Evolutionary conservation across 75 land plant species (phyloP).

Genomic region (Ceratopteris richardii): DNA sequence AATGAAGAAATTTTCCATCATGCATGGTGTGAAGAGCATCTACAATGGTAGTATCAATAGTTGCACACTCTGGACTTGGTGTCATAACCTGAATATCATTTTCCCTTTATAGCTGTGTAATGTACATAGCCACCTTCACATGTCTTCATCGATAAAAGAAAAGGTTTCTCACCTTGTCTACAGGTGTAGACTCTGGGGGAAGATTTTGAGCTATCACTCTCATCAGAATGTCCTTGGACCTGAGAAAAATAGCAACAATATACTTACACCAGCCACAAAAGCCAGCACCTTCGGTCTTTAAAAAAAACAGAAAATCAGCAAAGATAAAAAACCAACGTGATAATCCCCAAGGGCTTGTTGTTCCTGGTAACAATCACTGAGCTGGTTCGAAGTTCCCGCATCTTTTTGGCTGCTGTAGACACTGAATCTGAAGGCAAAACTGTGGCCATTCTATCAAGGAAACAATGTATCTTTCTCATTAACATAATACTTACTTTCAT

Average conservation of each 20-base stretch:
- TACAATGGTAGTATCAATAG: constrained; percentile 66
- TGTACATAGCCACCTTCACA: background rate
- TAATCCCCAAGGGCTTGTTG: constrained; percentile 81
- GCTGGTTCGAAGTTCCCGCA: constrained; percentile 70
- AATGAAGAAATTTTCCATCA: constrained; percentile 87
- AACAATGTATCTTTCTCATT: background rate
- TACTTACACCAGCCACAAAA: background rate
- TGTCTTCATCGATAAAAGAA: too few relatives aligned
- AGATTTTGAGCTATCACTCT: constrained; percentile 82
- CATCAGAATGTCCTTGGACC: constrained; percentile 92
- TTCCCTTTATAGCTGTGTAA: background rate
- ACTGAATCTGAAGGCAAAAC: constrained; percentile 82
- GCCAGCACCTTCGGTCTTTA: background rate
- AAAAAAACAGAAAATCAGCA: constrained; percentile 6
- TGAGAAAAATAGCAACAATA: constrained; percentile 16
- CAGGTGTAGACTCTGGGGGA: constrained; percentile 71
- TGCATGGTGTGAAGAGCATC: constrained; percentile 93
- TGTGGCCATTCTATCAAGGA: constrained; percentile 56
- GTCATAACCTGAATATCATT: constrained; percentile 74
- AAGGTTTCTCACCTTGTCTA: constrained; percentile 89
- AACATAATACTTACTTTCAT: background rate
- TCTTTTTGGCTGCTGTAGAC: constrained; percentile 69
- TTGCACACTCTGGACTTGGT: constrained; percentile 83
- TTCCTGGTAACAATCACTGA: constrained; percentile 61
- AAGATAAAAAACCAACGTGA: constrained; percentile 47